Conservation (phyloP, 345 rosid genomes). For the Lepidium aucheri region DNA sequence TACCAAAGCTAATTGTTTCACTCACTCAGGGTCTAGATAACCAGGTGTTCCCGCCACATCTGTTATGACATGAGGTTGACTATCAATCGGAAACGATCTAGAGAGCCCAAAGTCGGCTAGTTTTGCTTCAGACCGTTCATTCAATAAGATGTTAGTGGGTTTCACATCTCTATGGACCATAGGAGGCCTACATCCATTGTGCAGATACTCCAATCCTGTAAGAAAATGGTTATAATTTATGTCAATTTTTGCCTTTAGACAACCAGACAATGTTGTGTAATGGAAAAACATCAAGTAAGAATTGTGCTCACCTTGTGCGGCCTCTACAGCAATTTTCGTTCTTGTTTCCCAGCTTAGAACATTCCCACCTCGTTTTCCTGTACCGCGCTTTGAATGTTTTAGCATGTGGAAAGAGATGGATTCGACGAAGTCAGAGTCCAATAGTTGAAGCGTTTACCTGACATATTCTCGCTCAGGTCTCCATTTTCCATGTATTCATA, state of each 20-base stretch:
- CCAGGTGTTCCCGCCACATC: slow-evolving; percentile 40
- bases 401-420: not conserved
- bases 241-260: not conserved
- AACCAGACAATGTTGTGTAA: not conserved
- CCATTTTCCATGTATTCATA: slow-evolving; percentile 60
- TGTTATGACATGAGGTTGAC: slow-evolving; percentile 24
- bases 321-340: slow-evolving; percentile 37
- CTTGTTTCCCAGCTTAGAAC: slow-evolving; percentile 40
- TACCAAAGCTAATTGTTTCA: too few relatives aligned
- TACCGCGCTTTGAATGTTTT: not conserved
- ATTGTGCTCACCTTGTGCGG: slow-evolving; percentile 42
- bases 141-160: slow-evolving; percentile 39
- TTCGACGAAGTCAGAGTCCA: not conserved
- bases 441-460: slow-evolving; percentile 9
- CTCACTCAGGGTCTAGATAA: slow-evolving; percentile 42
- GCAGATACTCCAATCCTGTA: slow-evolving; percentile 51
- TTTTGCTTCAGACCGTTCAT: slow-evolving; percentile 37
- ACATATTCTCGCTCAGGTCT: slow-evolving; percentile 31
- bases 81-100: slow-evolving; percentile 23
- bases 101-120: slow-evolving; percentile 55
- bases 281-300: not conserved
- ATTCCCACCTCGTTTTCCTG: slow-evolving; percentile 10
- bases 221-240: not conserved
- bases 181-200: slow-evolving; percentile 44
- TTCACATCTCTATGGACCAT: slow-evolving; percentile 49